Evolutionary conservation across 352 stramenopile genomes (phyloP), one percentile per base, ranked within the genome.

Genomic region (Phytopythium kandeliae): DNA sequence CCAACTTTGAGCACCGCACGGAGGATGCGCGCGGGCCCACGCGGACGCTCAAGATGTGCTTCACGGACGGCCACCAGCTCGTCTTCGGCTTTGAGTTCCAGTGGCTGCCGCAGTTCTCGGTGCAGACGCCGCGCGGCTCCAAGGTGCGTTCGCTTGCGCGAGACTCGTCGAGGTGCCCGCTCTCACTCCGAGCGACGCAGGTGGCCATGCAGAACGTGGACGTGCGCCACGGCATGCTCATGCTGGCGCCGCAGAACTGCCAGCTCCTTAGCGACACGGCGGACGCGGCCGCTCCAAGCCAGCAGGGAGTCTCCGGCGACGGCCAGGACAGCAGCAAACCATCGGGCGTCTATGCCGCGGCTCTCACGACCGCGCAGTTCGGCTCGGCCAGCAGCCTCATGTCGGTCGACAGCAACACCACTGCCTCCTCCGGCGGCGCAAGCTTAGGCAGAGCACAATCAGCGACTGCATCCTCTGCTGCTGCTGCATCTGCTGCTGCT

Each of bases 1-100:
- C 80, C n/a, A 89, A 69, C 54, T 76, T 74, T 31, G 77, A 91
- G 56, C 68, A 85, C 43, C 70, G 80, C 33, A 88, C 72, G 5
- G 76, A 93, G 37, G 74, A 88, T 43, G 58, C 60, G 12, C 70
- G 67, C n/a, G 75, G 76, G 22, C 62, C 73, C 6, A 74, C 77
- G 43, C 74, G 80, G 13, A 89, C 80, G 50, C 83, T 94, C 28
- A 94, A 94, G 47, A 48, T 94, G n/a, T 77, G 74, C 48, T 70
- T 94, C 33, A 94, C 80, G 13, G 80, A 94, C 51, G 83, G 80
- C 11, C 59, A 86, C 43, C 78, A 90, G 65, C 59, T 88, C 38
- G 71, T 79, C 0, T 92, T 73, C 43, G 83, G 72, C 25, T 91
- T 94, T 42, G 83, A 94, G 55, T 88, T 71, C 60, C 65, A 50